These are phyloP conservation scores for Melocanna baccifera DNA, from an alignment of 176 grass and related monocot genomes.

Conservation along the genomic window DNA sequence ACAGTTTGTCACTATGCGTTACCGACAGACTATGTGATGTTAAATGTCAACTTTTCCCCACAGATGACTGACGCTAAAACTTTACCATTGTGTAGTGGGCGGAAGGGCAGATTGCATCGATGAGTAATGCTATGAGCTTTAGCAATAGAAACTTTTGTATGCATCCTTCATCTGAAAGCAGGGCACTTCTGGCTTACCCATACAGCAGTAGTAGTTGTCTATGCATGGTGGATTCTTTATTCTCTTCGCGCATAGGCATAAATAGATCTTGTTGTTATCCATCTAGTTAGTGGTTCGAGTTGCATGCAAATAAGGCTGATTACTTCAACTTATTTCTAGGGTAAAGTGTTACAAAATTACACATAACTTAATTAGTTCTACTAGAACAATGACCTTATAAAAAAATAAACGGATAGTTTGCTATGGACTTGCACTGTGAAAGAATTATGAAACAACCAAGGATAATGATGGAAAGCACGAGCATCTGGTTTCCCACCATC, in stretches of 20 bases:
- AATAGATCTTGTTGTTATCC: background rate
- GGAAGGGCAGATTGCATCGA: background rate
- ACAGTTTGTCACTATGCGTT: too few species aligned
- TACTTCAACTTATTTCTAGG: too few species aligned
- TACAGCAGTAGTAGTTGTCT: background rate
- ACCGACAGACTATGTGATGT: too few species aligned
- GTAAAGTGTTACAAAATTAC: background rate
- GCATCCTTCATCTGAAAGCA: background rate
- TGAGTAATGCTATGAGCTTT: too few species aligned
- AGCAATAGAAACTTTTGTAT: background rate
- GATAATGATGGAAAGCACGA: background rate
- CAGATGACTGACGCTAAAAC: too few species aligned
- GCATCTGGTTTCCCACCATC: too few species aligned
- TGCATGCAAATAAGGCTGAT: background rate
- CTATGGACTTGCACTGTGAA: background rate
- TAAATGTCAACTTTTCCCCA: too few species aligned
- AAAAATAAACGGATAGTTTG: background rate
- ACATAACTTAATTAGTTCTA: background rate
- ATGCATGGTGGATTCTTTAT: background rate
- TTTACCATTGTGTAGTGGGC: too few species aligned
- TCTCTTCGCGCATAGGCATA: background rate
- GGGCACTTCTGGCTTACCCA: too few species aligned
- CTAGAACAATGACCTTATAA: too few species aligned
- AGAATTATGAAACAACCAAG: background rate
- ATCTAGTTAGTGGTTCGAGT: background rate